Conservation (phyloP, 371 early-diverging fungal genomes). For the Mortierella sp. region DNA sequence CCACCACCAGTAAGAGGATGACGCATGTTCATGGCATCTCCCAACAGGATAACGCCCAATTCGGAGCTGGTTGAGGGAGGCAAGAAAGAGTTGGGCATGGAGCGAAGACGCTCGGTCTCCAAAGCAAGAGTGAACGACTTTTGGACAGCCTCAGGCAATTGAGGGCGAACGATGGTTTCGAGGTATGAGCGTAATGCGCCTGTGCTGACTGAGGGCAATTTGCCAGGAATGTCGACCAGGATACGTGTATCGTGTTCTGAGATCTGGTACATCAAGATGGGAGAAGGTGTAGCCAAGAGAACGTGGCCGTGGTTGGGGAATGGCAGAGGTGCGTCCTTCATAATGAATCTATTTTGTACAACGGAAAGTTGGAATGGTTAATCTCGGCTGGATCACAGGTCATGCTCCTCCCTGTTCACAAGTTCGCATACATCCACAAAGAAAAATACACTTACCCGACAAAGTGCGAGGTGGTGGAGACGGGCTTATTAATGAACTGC, state of each 20-base stretch:
- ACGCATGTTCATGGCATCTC: constrained; percentile 96
- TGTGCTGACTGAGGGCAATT: constrained; percentile 72
- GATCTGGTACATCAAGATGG: constrained; percentile 96
- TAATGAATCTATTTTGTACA: constrained; percentile 61
- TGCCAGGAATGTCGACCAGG: constrained; percentile 93
- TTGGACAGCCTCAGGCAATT: constrained; percentile 78
- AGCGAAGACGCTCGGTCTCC: constrained; percentile 80
- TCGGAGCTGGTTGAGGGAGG: constrained; percentile 74
- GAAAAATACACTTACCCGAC: constrained; percentile 72
- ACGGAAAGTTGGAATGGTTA: neutral
- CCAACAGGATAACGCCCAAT: constrained; percentile 85
- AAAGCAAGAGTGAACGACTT: constrained; percentile 78
- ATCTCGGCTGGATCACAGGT: neutral
- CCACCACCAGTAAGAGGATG: constrained; percentile 97
- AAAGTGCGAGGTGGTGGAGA: constrained; percentile 80
- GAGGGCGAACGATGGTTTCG: constrained; percentile 70
- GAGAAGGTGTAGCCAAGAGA: constrained; percentile 86
- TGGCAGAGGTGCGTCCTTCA: constrained; percentile 83
- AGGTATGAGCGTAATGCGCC: constrained; percentile 67
- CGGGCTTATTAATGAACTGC: constrained; percentile 68
- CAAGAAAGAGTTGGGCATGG: constrained; percentile 93
- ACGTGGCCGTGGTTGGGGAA: constrained; percentile 93
- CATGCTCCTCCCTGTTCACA: neutral
- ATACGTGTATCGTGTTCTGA: constrained; percentile 91
- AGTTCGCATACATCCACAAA: neutral